These are phyloP conservation scores for Cyclostephanos invisitatus DNA, from an alignment of 108 stramenopile genomes.

Conservation along the genomic window DNA sequence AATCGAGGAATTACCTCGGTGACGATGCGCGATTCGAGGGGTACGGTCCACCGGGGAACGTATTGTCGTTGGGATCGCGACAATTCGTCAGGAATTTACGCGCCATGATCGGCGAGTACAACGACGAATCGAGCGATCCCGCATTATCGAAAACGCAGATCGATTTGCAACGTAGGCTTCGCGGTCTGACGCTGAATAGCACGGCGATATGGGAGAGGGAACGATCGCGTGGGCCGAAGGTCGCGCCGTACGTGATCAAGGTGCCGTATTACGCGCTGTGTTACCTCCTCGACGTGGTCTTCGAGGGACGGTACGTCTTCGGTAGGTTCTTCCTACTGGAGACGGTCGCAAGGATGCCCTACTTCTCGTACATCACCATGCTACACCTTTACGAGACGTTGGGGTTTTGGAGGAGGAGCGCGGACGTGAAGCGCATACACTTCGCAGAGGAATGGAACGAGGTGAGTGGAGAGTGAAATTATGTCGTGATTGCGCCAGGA, in stretches of 20 bases:
- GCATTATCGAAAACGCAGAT: constrained; percentile 39
- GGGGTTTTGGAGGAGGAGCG: constrained; percentile 76
- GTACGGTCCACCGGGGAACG: constrained; percentile 63
- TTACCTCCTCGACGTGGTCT: constrained; percentile 63
- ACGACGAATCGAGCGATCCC: constrained; percentile 39
- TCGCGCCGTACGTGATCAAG: constrained; percentile 62
- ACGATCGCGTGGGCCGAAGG: constrained; percentile 38
- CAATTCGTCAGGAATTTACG: constrained; percentile 64
- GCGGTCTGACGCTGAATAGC: constrained; percentile 51
- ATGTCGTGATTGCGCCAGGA: too few species aligned
- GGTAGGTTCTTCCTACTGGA: constrained; percentile 82
- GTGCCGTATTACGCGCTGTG: constrained; percentile 59
- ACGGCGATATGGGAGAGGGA: constrained; percentile 67
- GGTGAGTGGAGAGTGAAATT: background rate
- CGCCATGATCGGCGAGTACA: constrained; percentile 69
- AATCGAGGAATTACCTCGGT: constrained; percentile 1
- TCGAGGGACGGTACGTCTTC: constrained; percentile 59
- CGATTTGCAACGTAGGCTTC: constrained; percentile 44
- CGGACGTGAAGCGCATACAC: constrained; percentile 86
- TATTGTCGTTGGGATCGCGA: constrained; percentile 47
- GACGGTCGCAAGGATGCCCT: constrained; percentile 91
- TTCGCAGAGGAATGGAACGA: constrained; percentile 90
- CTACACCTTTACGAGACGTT: constrained; percentile 91
- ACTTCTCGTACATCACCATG: constrained; percentile 90
- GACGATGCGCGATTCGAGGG: constrained; percentile 42